Evolutionary conservation across 805 yeast species (phyloP), one percentile per base, ranked within the genome.

Genomic region (Saturnispora serradocipensis): DNA sequence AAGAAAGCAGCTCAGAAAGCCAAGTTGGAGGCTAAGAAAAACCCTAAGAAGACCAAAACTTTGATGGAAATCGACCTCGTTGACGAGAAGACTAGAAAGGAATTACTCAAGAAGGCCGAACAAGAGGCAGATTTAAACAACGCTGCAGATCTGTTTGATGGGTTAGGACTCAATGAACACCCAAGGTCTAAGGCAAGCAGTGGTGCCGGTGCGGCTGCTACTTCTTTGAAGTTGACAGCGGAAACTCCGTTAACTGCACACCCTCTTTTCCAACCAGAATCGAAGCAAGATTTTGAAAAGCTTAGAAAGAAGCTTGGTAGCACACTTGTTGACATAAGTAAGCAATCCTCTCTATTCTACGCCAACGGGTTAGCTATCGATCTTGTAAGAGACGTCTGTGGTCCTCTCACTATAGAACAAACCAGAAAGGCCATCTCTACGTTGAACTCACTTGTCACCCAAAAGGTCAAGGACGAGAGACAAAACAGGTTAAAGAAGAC

Each of bases 111-210:
- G 63, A 74, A 84, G 66, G 95, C 93, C 20, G 96, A 91, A 69
- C 62, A 88, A 54, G 83, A 80, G 46, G 78, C 95, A 27, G 99
- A 91, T 71, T 74, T 91, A 67, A 88, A 87, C 68, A 88, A 87
- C 65, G 98, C 99, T 30, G 91, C 96, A 8, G 95, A 87, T 60
- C 73, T 91, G 60, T 88, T 91, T 65, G 96, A 89, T 32, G 88
- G 88, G 15, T 72, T 74, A 58, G 78, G 78, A 42, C 76, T 77
- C 50, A 78, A 80, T 24, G 82, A 72, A 35, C 82, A 78, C 59
- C 82, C 82, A 44, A 69, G 80, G 54, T 81, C 79, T 53, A 56
- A 56, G 25, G 65, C 65, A 59, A 46, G 39, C 27, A 70, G 36
- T 7, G 16, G 32, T 10, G 18, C 40, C 8, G n/a, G 35, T 5